Evolutionary conservation across 768 basidiomycete genomes (phyloP).

Genomic region (Leccinum truebloodii): DNA sequence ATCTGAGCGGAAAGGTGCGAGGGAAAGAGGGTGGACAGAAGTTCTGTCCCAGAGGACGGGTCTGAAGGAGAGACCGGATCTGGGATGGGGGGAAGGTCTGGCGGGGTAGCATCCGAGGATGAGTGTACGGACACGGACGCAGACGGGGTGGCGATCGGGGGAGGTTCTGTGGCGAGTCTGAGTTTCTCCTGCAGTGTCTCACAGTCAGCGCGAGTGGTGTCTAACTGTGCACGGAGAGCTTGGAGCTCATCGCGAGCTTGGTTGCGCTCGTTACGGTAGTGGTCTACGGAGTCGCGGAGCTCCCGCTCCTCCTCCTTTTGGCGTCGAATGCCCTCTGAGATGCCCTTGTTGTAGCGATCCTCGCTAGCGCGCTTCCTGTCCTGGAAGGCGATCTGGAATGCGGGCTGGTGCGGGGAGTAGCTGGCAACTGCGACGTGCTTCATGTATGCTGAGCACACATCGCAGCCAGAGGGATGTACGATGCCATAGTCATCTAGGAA

Average conservation of each 20-base stretch:
- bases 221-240: conserved; percentile 36
- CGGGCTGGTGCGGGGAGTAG: conserved; percentile 38
- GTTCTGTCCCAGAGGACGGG: conserved; percentile 20
- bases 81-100: conserved; percentile 9
- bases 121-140: conserved; percentile 6
- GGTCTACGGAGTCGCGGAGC: conserved; percentile 36
- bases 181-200: conserved; percentile 34
- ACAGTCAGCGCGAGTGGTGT: conserved; percentile 34
- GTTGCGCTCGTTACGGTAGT: conserved; percentile 36
- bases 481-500: conserved; percentile 41
- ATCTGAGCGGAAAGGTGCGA: conserved; percentile 25
- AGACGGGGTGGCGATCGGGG: conserved; percentile 7
- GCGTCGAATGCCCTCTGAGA: conserved; percentile 41
- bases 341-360: conserved; percentile 39
- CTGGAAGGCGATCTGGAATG: conserved; percentile 42
- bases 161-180: conserved; percentile 11
- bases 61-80: conserved; percentile 10
- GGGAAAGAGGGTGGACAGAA: conserved; percentile 20
- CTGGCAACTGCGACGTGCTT: conserved; percentile 42
- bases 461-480: conserved; percentile 42
- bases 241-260: conserved; percentile 35
- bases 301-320: conserved; percentile 41
- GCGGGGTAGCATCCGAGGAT: neutral
- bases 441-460: conserved; percentile 40
- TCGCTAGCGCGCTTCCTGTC: conserved; percentile 42